Percentiles rank a stretch among this genome's conserved stretches.
These are phyloP conservation scores for Sambucus nigra DNA, from an alignment of 129 eudicot species.

Conservation along the genomic window DNA sequence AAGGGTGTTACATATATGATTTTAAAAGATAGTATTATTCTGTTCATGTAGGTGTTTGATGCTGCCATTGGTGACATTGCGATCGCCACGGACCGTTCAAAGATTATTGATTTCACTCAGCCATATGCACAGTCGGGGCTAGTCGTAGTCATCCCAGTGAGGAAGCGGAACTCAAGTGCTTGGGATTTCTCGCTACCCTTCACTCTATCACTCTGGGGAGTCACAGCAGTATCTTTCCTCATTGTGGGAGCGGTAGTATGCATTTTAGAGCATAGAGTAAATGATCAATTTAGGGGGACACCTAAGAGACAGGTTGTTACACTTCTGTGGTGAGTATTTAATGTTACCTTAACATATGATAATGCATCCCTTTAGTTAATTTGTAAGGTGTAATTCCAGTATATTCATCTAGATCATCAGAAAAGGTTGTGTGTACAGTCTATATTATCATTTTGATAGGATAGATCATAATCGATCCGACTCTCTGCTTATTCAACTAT, in stretches of 20 bases:
- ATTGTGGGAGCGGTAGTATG: slow-evolving; percentile 71
- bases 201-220: slow-evolving; percentile 67
- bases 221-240: slow-evolving; percentile 59
- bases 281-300: slow-evolving; percentile 80
- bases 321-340: slow-evolving; percentile 51
- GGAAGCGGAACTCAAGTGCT: slow-evolving; percentile 67
- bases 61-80: slow-evolving; percentile 91
- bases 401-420: no score
- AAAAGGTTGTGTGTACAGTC: no score
- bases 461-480: no score
- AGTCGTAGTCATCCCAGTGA: slow-evolving; percentile 70
- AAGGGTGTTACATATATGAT: no score
- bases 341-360: neutral
- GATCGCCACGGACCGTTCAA: slow-evolving; percentile 64
- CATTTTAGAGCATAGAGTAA: slow-evolving; percentile 75
- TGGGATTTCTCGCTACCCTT: slow-evolving; percentile 90
- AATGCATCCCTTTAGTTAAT: neutral
- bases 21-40: neutral
- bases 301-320: slow-evolving; percentile 73
- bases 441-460: neutral
- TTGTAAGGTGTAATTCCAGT: neutral
- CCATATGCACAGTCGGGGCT: slow-evolving; percentile 83
- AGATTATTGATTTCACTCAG: slow-evolving; percentile 76
- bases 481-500: neutral
- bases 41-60: slow-evolving; percentile 41